These are phyloP conservation scores for Phaeodactylum tricornutum DNA, from an alignment of 108 stramenopile species.

Conservation along the genomic window DNA sequence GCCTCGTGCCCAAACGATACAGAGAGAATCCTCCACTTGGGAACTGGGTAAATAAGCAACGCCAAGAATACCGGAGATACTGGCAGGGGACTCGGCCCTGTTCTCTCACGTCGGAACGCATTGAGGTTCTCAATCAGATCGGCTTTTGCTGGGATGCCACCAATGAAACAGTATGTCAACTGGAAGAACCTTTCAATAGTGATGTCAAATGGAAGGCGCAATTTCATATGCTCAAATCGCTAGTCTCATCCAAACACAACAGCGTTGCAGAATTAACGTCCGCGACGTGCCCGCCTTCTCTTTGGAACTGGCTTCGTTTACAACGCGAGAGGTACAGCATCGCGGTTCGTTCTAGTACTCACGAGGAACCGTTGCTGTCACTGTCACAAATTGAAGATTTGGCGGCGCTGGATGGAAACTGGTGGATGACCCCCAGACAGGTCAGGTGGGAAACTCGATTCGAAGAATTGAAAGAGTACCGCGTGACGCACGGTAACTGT, in stretches of 20 bases:
- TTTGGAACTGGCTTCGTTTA: constrained; percentile 7
- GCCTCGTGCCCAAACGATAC: constrained; percentile 47
- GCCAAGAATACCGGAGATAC: constrained; percentile 36
- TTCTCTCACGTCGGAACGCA: constrained; percentile 32
- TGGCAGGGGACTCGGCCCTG: constrained; percentile 9
- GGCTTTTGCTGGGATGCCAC: constrained; percentile 35
- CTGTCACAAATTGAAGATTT: constrained; percentile 8
- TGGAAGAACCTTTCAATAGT: too few species aligned
- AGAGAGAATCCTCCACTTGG: constrained; percentile 37
- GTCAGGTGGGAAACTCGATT: constrained; percentile 43
- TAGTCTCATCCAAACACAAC: too few species aligned
- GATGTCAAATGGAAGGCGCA: too few species aligned
- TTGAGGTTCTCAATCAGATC: constrained; percentile 25
- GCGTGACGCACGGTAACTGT: constrained; percentile 26
- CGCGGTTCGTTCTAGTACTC: neutral
- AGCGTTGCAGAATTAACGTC: too few species aligned
- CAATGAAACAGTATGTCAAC: too few species aligned
- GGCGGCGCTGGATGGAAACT: constrained; percentile 11
- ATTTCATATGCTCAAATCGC: too few species aligned
- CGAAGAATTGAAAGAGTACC: constrained; percentile 31
- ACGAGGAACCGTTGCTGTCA: neutral
- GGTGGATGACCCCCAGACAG: constrained; percentile 20
- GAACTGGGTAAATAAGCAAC: constrained; percentile 58
- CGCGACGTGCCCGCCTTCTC: neutral
- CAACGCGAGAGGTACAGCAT: constrained; percentile 16